Percentiles rank a stretch among this genome's conserved stretches.
phyloP scores from a whole-genome alignment of 2,329 filamentous ascomycete species.

The Fusarium sp. region DNA sequence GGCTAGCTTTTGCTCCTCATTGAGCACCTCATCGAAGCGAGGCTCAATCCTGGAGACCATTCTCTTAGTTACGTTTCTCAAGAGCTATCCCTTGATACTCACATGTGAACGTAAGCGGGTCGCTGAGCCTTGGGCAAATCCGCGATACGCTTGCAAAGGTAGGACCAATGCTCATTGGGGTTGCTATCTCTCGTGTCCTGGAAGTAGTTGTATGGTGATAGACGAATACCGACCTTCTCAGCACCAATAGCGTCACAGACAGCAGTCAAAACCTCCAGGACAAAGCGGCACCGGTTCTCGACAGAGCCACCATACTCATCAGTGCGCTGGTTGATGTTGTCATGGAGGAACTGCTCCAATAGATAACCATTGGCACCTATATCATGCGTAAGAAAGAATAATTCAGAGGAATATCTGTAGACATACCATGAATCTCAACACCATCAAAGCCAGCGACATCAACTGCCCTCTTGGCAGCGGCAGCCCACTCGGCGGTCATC shows the following conservation, averaged over 20 bases:
- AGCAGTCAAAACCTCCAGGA: slow-evolving; percentile 29
- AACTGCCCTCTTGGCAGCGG: slow-evolving; percentile 65
- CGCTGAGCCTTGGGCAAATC: slow-evolving; percentile 46
- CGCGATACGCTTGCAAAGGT: slow-evolving; percentile 49
- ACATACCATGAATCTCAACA: slow-evolving; percentile 66
- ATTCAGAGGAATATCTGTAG: not conserved
- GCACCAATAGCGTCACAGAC: slow-evolving; percentile 26
- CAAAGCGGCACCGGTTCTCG: slow-evolving; percentile 36
- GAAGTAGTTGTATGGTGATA: slow-evolving; percentile 47
- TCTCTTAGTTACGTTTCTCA: not conserved
- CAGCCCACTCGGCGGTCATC: slow-evolving; percentile 69
- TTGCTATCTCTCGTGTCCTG: slow-evolving; percentile 44
- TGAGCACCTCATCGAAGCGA: slow-evolving; percentile 57
- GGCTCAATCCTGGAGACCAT: slow-evolving; percentile 52
- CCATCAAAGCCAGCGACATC: slow-evolving; percentile 72
- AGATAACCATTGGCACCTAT: slow-evolving; percentile 38
- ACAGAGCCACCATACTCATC: slow-evolving; percentile 34
- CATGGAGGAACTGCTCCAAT: slow-evolving; percentile 31
- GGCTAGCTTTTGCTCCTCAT: slow-evolving; percentile 55
- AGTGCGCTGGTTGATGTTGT: slow-evolving; percentile 32
- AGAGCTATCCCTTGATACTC: slow-evolving; percentile 8
- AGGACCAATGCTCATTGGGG: slow-evolving; percentile 50
- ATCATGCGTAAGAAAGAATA: not conserved
- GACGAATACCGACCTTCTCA: slow-evolving; percentile 34
- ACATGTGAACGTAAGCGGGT: slow-evolving; percentile 59